Evolutionary conservation across 192 early-diverging fungal genomes (phyloP).

Genomic region (Spizellomyces punctatus): DNA sequence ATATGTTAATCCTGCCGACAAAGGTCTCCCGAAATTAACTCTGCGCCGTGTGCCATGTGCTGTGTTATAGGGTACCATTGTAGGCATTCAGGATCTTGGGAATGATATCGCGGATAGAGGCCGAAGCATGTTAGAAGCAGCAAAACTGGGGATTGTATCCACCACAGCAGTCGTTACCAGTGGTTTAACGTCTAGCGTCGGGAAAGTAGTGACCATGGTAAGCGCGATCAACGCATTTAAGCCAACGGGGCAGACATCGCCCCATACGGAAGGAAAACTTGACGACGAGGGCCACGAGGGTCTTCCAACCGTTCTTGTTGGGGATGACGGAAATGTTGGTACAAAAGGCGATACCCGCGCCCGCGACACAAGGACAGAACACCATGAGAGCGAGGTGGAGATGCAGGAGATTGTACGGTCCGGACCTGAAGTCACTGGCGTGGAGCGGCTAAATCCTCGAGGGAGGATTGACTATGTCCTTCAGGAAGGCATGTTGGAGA

Average conservation of each 20-base stretch:
- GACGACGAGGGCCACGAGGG: conserved; percentile 11
- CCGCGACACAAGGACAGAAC: not conserved
- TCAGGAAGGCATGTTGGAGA: conserved; percentile 71
- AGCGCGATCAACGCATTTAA: conserved; percentile 28
- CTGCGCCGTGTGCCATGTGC: not conserved
- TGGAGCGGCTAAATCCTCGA: conserved; percentile 50
- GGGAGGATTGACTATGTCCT: conserved; percentile 68
- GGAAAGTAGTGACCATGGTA: conserved; percentile 20
- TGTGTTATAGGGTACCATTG: conserved; percentile 37
- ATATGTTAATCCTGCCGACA: conserved; percentile 40
- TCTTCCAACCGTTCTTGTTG: not conserved
- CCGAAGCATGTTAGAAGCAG: conserved; percentile 64
- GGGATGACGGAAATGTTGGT: not conserved
- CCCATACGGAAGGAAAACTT: conserved; percentile 7
- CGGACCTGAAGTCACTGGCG: conserved; percentile 22
- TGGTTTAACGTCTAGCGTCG: conserved; percentile 39
- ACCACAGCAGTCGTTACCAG: conserved; percentile 63
- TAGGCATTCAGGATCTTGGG: conserved; percentile 70
- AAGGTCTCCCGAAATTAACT: conserved; percentile 1
- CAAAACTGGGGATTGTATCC: conserved; percentile 50
- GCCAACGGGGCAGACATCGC: not conserved
- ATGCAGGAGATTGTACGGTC: conserved; percentile 26
- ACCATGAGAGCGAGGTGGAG: conserved; percentile 11
- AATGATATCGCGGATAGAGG: conserved; percentile 69
- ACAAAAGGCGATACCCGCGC: not conserved